These are phyloP conservation scores for Ramaria sp. DNA, from an alignment of 768 basidiomycete genomes.

Conservation along the genomic window DNA sequence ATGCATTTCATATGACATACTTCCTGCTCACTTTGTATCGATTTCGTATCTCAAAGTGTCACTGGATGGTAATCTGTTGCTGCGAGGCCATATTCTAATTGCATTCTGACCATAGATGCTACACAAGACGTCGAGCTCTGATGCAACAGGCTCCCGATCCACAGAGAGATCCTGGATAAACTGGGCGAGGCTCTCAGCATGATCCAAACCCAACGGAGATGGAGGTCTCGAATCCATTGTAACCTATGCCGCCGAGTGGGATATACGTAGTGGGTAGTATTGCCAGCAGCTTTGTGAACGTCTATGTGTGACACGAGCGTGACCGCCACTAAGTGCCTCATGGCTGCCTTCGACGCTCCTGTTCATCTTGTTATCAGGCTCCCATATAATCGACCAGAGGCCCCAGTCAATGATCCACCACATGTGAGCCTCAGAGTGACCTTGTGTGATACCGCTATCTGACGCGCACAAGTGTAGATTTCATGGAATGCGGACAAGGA, in stretches of 20 bases:
- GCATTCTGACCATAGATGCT: constrained; percentile 72
- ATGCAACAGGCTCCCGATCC: constrained; percentile 33
- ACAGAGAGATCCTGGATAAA: constrained; percentile 13
- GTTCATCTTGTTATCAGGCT: constrained; percentile 71
- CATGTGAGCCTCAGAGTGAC: constrained; percentile 36
- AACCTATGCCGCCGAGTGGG: neutral
- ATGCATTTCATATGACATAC: constrained; percentile 11
- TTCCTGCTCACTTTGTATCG: constrained; percentile 44
- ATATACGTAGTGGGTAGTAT: too few relatives aligned
- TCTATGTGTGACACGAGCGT: neutral
- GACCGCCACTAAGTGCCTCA: neutral
- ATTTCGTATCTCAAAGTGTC: constrained; percentile 50
- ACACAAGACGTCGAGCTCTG: constrained; percentile 56
- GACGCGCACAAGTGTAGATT: constrained; percentile 34
- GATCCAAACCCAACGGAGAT: neutral
- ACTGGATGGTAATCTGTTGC: constrained; percentile 13
- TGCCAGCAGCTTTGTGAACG: too few relatives aligned
- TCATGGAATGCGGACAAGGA: constrained; percentile 83
- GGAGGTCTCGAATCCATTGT: constrained; percentile 1
- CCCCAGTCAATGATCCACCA: constrained; percentile 54
- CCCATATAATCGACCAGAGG: constrained; percentile 69
- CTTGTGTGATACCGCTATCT: constrained; percentile 6
- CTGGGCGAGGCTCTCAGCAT: neutral
- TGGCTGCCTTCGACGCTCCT: constrained; percentile 14
- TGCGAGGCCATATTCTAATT: constrained; percentile 46